Evolutionary conservation across 192 early-diverging fungal genomes (phyloP).

Genomic region (Linnemannia zychae): DNA sequence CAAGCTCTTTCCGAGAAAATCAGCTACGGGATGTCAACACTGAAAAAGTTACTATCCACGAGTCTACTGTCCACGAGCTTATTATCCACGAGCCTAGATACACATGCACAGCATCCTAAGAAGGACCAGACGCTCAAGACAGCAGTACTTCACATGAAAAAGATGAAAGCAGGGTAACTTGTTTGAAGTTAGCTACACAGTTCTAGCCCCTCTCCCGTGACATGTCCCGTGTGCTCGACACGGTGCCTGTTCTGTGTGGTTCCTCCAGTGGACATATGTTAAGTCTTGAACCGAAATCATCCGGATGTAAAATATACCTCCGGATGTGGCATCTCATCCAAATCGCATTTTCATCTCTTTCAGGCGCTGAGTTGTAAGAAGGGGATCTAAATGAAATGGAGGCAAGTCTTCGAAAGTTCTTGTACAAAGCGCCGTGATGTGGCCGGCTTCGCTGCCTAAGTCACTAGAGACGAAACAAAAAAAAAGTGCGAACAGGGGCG

Average conservation of each 20-base stretch:
- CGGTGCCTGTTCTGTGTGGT: background rate
- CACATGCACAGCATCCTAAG: background rate
- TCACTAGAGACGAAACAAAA: background rate
- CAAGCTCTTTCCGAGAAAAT: no score
- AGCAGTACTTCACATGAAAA: background rate
- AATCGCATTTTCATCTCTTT: background rate
- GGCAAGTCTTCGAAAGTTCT: background rate
- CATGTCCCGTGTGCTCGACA: background rate
- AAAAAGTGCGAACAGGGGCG: background rate
- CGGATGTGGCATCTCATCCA: background rate
- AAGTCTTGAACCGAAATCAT: background rate
- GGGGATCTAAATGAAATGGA: background rate
- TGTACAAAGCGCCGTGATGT: background rate
- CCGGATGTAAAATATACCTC: background rate
- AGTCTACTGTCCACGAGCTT: background rate
- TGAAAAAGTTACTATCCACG: conserved; percentile 1
- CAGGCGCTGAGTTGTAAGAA: background rate
- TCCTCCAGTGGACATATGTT: background rate
- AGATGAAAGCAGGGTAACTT: background rate
- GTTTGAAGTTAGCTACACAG: background rate
- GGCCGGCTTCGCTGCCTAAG: background rate
- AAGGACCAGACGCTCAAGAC: background rate
- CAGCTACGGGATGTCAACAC: no score
- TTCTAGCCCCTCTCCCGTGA: background rate
- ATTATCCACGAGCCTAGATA: background rate